Base-by-base conservation (phyloP, 2,329 filamentous ascomycete species). In the Orbilia brochopaga region DNA sequence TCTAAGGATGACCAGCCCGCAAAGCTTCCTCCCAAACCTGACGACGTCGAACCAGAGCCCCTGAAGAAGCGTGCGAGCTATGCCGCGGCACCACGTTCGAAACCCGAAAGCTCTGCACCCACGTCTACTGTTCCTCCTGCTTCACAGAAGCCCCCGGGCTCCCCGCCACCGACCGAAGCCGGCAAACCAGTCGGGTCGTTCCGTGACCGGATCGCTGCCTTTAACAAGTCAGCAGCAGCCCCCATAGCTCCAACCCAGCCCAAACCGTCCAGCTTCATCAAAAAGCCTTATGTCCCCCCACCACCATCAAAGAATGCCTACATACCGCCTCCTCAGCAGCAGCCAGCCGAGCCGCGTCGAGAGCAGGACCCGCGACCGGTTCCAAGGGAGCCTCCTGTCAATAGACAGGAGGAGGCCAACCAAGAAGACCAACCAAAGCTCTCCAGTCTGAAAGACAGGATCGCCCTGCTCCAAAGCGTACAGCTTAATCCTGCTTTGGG, bases 281-380 rank as follows among this genome's bases (percentile, higher is more conserved):
- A 93, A 84, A 97, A 97, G 80, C 92, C 93, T 0, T 99, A 97
- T 77, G 92, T 99, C 64, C 91, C 94, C 2, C 92, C 94, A 57
- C 94, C 94, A 17, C 94, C 94, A 0, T 96, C 92, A 79, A 89
- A 91, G 75, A 89, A 97, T 81, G 90, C 93, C 23, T 99, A 91
- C 77, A 85, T 99, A 8, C 91, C 94, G 23, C 88, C 90, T 2
- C 83, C 85, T 30, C 86, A 88, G 21, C 89, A 94, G 73, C 81
- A 85, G n/a, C n/a, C n/a, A 15, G 87, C 89, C 0, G 85, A 88
- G 3, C 84, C 88, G 53, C 95, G 89, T 61, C 86, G 94, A 52
- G 92, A 97, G 6, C 93, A 97, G 78, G 92, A 97, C 74, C 89
- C 50, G 11, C 54, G 57, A n/a, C 62, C 57, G 6, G 30, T 42